These are phyloP conservation scores for Botryobasidium botryosum DNA, from an alignment of 768 basidiomycete genomes.

Conservation along the genomic window DNA sequence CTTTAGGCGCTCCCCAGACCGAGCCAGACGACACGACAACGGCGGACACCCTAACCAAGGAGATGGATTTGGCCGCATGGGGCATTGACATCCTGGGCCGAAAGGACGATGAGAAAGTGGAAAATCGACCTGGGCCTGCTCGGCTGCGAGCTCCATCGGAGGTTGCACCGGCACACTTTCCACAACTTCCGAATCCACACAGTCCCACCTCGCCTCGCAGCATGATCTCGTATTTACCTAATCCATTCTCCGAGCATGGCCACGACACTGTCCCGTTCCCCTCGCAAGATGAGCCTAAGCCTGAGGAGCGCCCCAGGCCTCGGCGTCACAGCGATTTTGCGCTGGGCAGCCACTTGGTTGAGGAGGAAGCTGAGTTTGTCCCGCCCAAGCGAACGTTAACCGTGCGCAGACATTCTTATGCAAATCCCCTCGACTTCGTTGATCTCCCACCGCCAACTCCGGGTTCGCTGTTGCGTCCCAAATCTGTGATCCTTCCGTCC, in stretches of 20 bases:
- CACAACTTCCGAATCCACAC: conserved; percentile 28
- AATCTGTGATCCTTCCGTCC: conserved; percentile 25
- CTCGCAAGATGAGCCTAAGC: conserved; percentile 1
- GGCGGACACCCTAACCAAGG: conserved; percentile 30
- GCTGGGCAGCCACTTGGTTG: neutral
- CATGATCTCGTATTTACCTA: no score
- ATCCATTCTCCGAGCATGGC: no score
- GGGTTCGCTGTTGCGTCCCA: conserved; percentile 26
- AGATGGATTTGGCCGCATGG: conserved; percentile 61
- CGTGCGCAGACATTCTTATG: no score
- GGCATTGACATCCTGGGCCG: conserved; percentile 63
- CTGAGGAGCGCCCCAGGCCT: neutral
- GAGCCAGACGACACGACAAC: conserved; percentile 24
- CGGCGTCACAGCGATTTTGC: no score
- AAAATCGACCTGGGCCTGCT: conserved; percentile 15
- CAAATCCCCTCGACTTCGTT: conserved; percentile 17
- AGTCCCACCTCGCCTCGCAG: no score
- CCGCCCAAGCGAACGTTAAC: conserved; percentile 14
- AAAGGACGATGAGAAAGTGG: conserved; percentile 34
- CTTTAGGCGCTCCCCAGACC: neutral
- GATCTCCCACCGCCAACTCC: conserved; percentile 33
- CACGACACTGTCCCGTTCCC: no score
- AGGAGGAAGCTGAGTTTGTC: conserved; percentile 1
- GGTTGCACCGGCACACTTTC: conserved; percentile 22
- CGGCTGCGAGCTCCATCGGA: conserved; percentile 25